Base-by-base conservation (phyloP, 192 early-diverging fungal species). In the Podila clonocystis region DNA sequence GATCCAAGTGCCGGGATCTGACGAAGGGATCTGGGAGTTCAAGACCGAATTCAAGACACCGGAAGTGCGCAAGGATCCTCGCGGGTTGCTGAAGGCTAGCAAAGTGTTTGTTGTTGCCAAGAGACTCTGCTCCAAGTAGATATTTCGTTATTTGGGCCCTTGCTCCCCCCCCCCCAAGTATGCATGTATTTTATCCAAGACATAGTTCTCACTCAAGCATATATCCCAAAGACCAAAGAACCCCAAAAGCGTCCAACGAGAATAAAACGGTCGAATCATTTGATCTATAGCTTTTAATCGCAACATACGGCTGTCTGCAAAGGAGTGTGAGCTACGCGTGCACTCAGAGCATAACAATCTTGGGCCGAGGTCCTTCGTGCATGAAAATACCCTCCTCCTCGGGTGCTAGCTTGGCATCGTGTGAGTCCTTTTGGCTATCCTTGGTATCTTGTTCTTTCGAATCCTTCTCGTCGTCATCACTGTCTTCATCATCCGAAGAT, bases 21-120 rank as follows among this genome's bases (percentile, higher is more conserved):
- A 72, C 26, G 73, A 65, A 26, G 87, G 86, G 4, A 66, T 67
- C 61, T 89, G 88, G 88, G 72, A 83, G n/a, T 80, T 88, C 49
- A 75, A 75, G 61, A 71, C 82, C 9, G 69, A 75, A 50, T 85
- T 84, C 70, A 36, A 50, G n/a, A 89, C 86, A 0, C 65, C 77
- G 0, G 74, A 88, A 22, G 86, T 88, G n/a, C 67, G 86, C 38
- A 70, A 71, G n/a, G 87, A 88, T 68, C 82, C 76, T 0, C 70
- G 80, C 34, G 83, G 75, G 5, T 58, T 89, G 11, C 57, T 82
- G 75, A 73, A 63, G 38, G 76, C 73, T 9, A 75, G 79, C 68
- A 70, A 75, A 69, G 74, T 74, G 64, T 85, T 85, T 73, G 62
- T 49, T 24, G 20, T 83, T 26, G 66, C 70, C 45, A 72, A 73